Conservation (phyloP, 2,329 filamentous ascomycete genomes). For the Fusarium xyrophilum region DNA sequence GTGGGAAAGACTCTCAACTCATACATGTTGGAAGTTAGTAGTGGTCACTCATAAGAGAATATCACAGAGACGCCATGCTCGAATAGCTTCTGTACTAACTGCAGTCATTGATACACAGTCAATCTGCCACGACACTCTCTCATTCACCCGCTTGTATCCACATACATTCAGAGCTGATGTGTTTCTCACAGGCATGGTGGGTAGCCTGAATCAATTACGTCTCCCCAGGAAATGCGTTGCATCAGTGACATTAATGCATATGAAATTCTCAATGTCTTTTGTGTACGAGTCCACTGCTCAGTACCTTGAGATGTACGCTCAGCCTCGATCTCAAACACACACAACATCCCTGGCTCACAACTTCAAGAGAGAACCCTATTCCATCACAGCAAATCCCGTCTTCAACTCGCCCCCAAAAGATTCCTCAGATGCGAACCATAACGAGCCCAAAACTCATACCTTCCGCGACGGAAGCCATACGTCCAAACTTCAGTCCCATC, state of each 20-base stretch:
- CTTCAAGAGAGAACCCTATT: not conserved
- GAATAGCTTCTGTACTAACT: rapidly evolving
- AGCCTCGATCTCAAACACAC: not conserved
- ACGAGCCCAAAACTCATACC: not conserved
- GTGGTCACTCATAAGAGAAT: rapidly evolving
- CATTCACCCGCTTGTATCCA: rapidly evolving
- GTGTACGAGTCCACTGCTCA: not conserved
- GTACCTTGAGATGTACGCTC: not conserved
- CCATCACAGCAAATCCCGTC: not conserved
- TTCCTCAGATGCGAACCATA: not conserved
- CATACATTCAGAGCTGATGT: not conserved
- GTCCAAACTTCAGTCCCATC: not conserved
- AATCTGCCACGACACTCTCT: rapidly evolving
- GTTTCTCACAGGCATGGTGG: not conserved
- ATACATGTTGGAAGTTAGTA: not conserved
- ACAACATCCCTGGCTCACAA: not conserved
- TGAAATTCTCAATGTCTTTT: not conserved
- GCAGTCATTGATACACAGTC: not conserved
- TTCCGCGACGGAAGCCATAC: not conserved
- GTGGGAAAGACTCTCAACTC: not conserved
- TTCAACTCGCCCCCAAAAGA: rapidly evolving
- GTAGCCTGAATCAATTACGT: not conserved
- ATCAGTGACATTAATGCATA: rapidly evolving
- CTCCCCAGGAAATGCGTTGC: rapidly evolving
- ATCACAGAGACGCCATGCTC: rapidly evolving